Percentiles rank a stretch among this genome's conserved stretches.
These are phyloP conservation scores for Puccinia hordei DNA, from an alignment of 1,284 basidiomycete species.

Conservation along the genomic window DNA sequence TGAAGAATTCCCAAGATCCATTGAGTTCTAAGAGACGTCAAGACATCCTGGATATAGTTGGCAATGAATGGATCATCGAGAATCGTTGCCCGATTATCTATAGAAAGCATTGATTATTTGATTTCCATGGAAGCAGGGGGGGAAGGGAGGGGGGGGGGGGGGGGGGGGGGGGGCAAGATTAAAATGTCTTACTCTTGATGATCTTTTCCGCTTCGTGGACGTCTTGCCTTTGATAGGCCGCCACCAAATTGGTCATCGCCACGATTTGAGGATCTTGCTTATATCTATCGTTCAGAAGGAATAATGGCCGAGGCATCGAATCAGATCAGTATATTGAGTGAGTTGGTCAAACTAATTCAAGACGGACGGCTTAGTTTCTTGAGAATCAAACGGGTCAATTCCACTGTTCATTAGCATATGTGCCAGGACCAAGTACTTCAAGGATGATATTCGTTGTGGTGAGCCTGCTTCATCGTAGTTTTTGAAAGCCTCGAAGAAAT, in stretches of 20 bases:
- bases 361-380: constrained; percentile 92
- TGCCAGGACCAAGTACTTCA: constrained; percentile 96
- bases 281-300: constrained; percentile 67
- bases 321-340: neutral
- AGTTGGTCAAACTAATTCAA: neutral
- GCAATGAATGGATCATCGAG: constrained; percentile 58
- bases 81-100: constrained; percentile 57
- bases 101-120: neutral
- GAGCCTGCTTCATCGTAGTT: constrained; percentile 99
- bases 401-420: constrained; percentile 98
- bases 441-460: constrained; percentile 90
- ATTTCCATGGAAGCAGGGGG: neutral
- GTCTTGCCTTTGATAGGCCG: constrained; percentile 92
- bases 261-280: constrained; percentile 94
- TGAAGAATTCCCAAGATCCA: constrained; percentile 58
- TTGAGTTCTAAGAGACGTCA: constrained; percentile 58
- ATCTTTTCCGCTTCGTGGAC: constrained; percentile 96
- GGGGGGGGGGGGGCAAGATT: neutral
- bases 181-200: constrained; percentile 68
- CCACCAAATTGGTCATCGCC: constrained; percentile 95
- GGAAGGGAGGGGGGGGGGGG: too few relatives aligned
- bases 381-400: constrained; percentile 98
- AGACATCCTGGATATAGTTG: constrained; percentile 58
- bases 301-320: neutral
- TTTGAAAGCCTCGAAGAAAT: constrained; percentile 98